These are phyloP conservation scores for Aspergillus tamarii DNA, from an alignment of 2,329 filamentous ascomycete species.

Conservation along the genomic window DNA sequence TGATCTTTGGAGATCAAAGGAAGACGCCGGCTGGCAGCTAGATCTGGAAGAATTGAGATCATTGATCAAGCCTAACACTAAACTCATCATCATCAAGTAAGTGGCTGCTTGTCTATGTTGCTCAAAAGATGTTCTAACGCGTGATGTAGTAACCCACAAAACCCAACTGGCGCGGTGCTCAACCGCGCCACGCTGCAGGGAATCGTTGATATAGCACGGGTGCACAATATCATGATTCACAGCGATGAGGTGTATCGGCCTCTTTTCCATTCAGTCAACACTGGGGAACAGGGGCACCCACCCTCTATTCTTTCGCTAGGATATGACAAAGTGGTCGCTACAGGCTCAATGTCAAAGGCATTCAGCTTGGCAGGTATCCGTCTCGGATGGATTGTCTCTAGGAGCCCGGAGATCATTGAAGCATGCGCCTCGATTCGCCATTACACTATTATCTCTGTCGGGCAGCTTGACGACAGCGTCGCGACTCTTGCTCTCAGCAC, in stretches of 20 bases:
- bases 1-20: conserved; percentile 71
- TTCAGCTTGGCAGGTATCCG: conserved; percentile 78
- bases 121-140: background rate
- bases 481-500: conserved; percentile 70
- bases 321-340: conserved; percentile 69
- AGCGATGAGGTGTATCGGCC: conserved; percentile 82
- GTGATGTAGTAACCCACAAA: conserved; percentile 68
- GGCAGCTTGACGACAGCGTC: conserved; percentile 72
- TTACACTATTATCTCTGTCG: conserved; percentile 80
- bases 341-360: conserved; percentile 80
- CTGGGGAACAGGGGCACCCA: conserved; percentile 52
- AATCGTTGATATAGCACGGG: conserved; percentile 65
- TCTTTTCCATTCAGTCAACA: conserved; percentile 67
- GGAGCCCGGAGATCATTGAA: conserved; percentile 61
- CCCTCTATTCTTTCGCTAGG: conserved; percentile 70
- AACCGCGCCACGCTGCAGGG: conserved; percentile 60
- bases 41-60: conserved; percentile 67
- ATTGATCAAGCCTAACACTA: conserved; percentile 58
- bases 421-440: conserved; percentile 66
- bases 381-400: conserved; percentile 74
- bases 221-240: conserved; percentile 67
- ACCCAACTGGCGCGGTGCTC: conserved; percentile 75
- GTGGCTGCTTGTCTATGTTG: background rate
- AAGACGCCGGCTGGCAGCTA: conserved; percentile 67
- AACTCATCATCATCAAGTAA: conserved; percentile 65